Conservation (phyloP, 306 rosid species). For the Comarum palustre region DNA sequence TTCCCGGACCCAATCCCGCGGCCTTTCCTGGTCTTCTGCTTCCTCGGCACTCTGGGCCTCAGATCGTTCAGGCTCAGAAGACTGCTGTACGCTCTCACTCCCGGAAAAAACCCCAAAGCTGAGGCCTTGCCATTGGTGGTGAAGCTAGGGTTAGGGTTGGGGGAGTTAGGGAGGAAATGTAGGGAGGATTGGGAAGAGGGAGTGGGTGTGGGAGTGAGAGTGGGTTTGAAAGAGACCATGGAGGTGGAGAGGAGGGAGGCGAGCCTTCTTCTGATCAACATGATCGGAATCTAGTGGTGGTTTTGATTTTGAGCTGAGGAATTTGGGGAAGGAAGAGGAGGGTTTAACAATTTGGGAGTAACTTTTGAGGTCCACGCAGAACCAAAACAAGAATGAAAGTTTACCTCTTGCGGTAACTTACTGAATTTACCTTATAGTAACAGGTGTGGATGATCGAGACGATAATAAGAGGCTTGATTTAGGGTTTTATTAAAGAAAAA, state of each 20-base stretch:
- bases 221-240: slow-evolving; percentile 8
- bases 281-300: neutral
- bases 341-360: neutral
- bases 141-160: slow-evolving; percentile 15
- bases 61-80: slow-evolving; percentile 86
- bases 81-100: slow-evolving; percentile 65
- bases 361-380: too few relatives aligned
- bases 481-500: too few relatives aligned
- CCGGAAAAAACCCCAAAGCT: slow-evolving; percentile 22
- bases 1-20: slow-evolving; percentile 98
- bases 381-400: too few relatives aligned
- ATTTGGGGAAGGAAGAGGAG: neutral
- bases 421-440: too few relatives aligned
- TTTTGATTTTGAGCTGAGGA: neutral
- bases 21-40: slow-evolving; percentile 86
- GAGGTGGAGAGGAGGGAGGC: slow-evolving; percentile 33
- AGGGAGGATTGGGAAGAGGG: slow-evolving; percentile 12
- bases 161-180: neutral
- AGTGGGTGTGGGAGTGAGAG: neutral
- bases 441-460: too few relatives aligned
- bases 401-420: too few relatives aligned
- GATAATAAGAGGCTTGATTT: too few relatives aligned
- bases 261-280: slow-evolving; percentile 41
- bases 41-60: slow-evolving; percentile 77
- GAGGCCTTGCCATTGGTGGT: neutral